Evolutionary conservation across 2,329 filamentous ascomycete species (phyloP), one percentile per base, ranked within the genome.

Genomic region (Fusarium torulosum): DNA sequence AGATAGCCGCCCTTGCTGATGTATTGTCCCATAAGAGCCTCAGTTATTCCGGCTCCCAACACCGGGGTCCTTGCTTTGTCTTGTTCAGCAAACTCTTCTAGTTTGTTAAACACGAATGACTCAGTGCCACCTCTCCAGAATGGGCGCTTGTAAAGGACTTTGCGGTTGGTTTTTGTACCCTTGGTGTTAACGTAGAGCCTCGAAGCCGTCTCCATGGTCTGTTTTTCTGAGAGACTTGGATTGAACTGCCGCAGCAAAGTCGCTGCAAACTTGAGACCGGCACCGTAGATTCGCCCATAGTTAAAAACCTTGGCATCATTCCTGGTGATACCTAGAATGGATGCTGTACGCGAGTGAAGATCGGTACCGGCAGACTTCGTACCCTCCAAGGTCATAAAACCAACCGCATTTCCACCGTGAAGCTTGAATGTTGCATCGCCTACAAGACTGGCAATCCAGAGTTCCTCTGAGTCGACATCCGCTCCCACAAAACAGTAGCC

Each of bases 251-350:
- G 88, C 3, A 99, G 86, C 3, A 99, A 83, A 11, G 93, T 96
- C 4, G 91, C 90, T 0, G 96, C 96, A 75, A 99, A 99, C 72
- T 94, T 97, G 50, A 98, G 82, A 0, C 96, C 96, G 6, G 96
- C 96, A n/a, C 96, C 96, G 75, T 99, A 99, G 47, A 99, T 99
- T 40, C 96, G 92, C 9, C 96, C 96, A 73, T 99, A 99, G 77
- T 99, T 99, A 84, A 99, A 99, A 1, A 99, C 89, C 76, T 99
- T 99, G 59, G 96, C 96, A 74, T 97, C 90, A 74, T 97, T 97
- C 63, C 96, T 88, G 4, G 93, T 96, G 63, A 99, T 99, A 8
- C 94, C 95, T 3, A 99, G 80, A 58, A 99, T 99, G 7, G 86
- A 85, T 2, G 96, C 96, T 27, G 96, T 99, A 31, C 95, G 92